phyloP scores from a whole-genome alignment of 805 yeast genomes.

The Metschnikowia orientalis region DNA sequence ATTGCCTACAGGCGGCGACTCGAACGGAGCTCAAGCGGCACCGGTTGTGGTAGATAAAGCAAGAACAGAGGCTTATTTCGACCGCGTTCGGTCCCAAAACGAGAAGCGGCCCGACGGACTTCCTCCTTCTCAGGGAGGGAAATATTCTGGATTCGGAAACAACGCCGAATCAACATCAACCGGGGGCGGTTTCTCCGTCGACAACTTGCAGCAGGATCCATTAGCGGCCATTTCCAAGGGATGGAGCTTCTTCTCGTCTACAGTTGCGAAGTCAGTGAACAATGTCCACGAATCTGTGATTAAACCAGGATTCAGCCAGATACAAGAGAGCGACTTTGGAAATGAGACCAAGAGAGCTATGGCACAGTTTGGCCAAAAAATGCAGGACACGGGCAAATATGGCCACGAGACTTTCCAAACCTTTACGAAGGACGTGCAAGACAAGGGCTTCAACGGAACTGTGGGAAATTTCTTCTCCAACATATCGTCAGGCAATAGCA shows the following conservation, averaged over 20 bases:
- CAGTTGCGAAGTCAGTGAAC: slow-evolving; percentile 75
- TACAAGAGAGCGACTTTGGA: slow-evolving; percentile 72
- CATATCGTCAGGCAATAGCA: slow-evolving; percentile 48
- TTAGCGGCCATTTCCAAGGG: slow-evolving; percentile 87
- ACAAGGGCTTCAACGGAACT: slow-evolving; percentile 34
- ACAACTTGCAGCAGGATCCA: slow-evolving; percentile 77
- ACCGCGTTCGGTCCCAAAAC: slow-evolving; percentile 70
- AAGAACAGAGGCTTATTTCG: slow-evolving; percentile 80
- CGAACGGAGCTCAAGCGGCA: slow-evolving; percentile 23
- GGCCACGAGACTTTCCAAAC: slow-evolving; percentile 65
- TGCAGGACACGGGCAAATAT: slow-evolving; percentile 79
- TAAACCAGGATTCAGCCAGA: slow-evolving; percentile 82
- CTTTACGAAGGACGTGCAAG: slow-evolving; percentile 46
- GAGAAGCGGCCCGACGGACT: slow-evolving; percentile 67
- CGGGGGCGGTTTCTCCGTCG: slow-evolving; percentile 54
- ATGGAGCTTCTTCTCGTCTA: slow-evolving; percentile 88
- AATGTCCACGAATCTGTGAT: slow-evolving; percentile 87
- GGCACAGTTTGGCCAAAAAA: slow-evolving; percentile 91
- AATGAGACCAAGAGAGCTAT: slow-evolving; percentile 87
- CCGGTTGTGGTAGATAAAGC: slow-evolving; percentile 38
- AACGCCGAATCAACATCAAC: slow-evolving; percentile 50
- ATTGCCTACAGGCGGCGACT: slow-evolving; percentile 28
- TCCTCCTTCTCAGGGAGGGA: slow-evolving; percentile 94
- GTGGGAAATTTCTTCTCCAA: slow-evolving; percentile 42
- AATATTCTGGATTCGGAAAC: slow-evolving; percentile 86